These are phyloP conservation scores for Iris macrosiphon DNA, from an alignment of 106 monocot species.

Conservation along the genomic window DNA sequence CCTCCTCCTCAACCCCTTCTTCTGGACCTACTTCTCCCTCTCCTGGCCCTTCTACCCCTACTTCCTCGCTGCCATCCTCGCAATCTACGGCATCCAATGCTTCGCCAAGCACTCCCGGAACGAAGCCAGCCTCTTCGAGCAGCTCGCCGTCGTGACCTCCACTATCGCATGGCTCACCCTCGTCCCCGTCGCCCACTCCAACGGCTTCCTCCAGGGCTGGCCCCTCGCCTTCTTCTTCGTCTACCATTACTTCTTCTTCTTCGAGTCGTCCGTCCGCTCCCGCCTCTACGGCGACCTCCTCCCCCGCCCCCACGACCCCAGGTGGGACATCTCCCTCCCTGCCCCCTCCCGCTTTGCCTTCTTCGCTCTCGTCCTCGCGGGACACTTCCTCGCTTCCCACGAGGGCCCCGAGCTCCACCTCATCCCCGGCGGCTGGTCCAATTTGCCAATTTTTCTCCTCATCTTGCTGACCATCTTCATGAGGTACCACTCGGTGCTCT, in stretches of 20 bases:
- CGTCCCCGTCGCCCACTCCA: slow-evolving; percentile 64
- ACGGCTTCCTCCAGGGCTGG: slow-evolving; percentile 80
- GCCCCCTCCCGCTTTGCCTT: slow-evolving; percentile 16
- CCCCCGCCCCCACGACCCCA: slow-evolving; percentile 48
- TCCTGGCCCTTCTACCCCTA: slow-evolving; percentile 81
- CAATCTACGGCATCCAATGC: slow-evolving; percentile 37
- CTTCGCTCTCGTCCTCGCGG: slow-evolving; percentile 31
- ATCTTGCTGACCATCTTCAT: slow-evolving; percentile 40
- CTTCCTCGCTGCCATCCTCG: slow-evolving; percentile 33
- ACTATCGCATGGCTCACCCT: slow-evolving; percentile 61
- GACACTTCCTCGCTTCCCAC: slow-evolving; percentile 56
- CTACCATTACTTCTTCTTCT: slow-evolving; percentile 93
- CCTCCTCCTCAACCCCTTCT: slow-evolving; percentile 47
- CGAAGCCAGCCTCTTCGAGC: slow-evolving; percentile 33
- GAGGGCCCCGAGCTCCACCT: slow-evolving; percentile 66
- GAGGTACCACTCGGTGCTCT: slow-evolving; percentile 69
- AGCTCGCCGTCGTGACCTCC: slow-evolving; percentile 51
- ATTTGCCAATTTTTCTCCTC: slow-evolving; percentile 45
- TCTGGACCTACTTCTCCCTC: slow-evolving; percentile 77
- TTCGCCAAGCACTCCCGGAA: slow-evolving; percentile 24
- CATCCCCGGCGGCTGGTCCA: slow-evolving; percentile 62
- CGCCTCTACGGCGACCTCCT: slow-evolving; percentile 67
- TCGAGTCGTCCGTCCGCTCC: slow-evolving; percentile 58
- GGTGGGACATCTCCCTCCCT: slow-evolving; percentile 59
- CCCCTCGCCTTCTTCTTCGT: slow-evolving; percentile 69